These are phyloP conservation scores for Scalesia atractyloides DNA, from an alignment of 129 eudicot species.

Conservation along the genomic window DNA sequence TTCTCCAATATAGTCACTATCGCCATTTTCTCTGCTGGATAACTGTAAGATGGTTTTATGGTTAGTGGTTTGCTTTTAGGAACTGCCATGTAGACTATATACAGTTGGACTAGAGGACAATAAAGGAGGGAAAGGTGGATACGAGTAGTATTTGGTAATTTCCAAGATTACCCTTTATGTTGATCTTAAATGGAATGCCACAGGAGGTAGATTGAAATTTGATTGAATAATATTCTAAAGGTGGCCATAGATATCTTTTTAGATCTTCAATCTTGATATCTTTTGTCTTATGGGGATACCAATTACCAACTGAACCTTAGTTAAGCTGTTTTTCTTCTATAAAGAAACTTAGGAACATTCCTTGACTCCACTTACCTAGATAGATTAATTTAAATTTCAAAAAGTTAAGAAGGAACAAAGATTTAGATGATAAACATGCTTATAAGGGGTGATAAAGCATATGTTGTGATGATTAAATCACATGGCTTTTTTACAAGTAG, in stretches of 20 bases:
- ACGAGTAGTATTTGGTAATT: slow-evolving; percentile 16
- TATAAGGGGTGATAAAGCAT: slow-evolving; percentile 20
- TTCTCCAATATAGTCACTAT: slow-evolving; percentile 36
- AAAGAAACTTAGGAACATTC: slow-evolving; percentile 5
- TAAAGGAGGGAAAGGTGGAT: slow-evolving; percentile 24
- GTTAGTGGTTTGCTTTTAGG: slow-evolving; percentile 19
- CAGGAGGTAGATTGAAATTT: slow-evolving; percentile 11
- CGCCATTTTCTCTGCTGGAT: slow-evolving; percentile 31
- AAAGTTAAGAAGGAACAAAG: slow-evolving; percentile 4
- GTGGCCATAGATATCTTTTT: slow-evolving; percentile 21
- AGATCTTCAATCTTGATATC: slow-evolving; percentile 6
- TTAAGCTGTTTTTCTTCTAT: slow-evolving; percentile 1
- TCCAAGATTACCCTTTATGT: slow-evolving; percentile 18
- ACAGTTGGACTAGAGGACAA: slow-evolving; percentile 32
- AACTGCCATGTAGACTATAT: slow-evolving; percentile 33
- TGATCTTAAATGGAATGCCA: slow-evolving; percentile 26
- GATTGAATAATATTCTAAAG: slow-evolving; percentile 23
- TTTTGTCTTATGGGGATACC: slow-evolving; percentile 5
- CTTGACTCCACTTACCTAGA: slow-evolving; percentile 12
- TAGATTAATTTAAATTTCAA: slow-evolving; percentile 1
- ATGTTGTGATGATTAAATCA: slow-evolving; percentile 18
- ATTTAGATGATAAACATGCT: slow-evolving; percentile 9
- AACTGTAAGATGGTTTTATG: slow-evolving; percentile 5
- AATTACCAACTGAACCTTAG: slow-evolving; percentile 17
- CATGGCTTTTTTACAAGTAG: slow-evolving; percentile 23